phyloP scores from a whole-genome alignment of 2,329 filamentous ascomycete genomes.

The Alternaria sp. region DNA sequence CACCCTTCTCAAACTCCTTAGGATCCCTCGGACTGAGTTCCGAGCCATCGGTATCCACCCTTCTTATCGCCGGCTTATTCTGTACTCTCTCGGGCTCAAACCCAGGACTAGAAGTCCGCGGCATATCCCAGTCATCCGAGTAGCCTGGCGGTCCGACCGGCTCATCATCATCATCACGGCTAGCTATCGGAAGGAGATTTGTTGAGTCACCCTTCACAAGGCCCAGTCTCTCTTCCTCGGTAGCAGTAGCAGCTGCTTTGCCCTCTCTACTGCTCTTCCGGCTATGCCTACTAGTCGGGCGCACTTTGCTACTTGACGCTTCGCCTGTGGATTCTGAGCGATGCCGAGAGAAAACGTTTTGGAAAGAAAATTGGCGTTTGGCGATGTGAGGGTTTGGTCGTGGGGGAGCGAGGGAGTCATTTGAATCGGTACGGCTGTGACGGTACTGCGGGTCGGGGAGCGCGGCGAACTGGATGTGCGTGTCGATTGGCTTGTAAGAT shows the following conservation, averaged over 20 bases:
- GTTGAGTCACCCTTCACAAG: conserved; percentile 76
- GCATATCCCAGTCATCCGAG: conserved; percentile 20
- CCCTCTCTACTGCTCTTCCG: conserved; percentile 42
- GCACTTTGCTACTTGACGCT: conserved; percentile 14
- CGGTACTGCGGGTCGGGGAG: conserved; percentile 39
- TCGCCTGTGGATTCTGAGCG: conserved; percentile 37
- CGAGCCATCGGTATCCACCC: conserved; percentile 13
- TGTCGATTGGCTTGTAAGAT: conserved; percentile 51
- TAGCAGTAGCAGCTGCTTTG: conserved; percentile 59
- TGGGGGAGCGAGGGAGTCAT: conserved; percentile 59
- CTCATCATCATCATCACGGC: conserved; percentile 28
- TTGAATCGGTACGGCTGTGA: conserved; percentile 50
- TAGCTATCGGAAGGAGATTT: conserved; percentile 36
- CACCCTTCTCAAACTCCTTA: conserved; percentile 13
- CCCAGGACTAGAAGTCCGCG: conserved; percentile 11
- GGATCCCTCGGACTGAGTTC: conserved; percentile 5
- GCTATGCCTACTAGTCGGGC: conserved; percentile 37
- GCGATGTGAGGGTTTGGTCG: conserved; percentile 62
- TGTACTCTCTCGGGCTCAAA: conserved; percentile 11
- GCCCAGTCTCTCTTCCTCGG: conserved; percentile 82
- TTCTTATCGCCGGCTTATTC: background rate
- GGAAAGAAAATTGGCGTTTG: conserved; percentile 89
- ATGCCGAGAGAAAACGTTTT: conserved; percentile 74
- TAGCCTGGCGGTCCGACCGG: conserved; percentile 21
- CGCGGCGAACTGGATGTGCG: conserved; percentile 54